Percentiles rank a stretch among this genome's conserved stretches.
These are phyloP conservation scores for Flaveria sonorensis DNA, from an alignment of 129 eudicot species.

Conservation along the genomic window DNA sequence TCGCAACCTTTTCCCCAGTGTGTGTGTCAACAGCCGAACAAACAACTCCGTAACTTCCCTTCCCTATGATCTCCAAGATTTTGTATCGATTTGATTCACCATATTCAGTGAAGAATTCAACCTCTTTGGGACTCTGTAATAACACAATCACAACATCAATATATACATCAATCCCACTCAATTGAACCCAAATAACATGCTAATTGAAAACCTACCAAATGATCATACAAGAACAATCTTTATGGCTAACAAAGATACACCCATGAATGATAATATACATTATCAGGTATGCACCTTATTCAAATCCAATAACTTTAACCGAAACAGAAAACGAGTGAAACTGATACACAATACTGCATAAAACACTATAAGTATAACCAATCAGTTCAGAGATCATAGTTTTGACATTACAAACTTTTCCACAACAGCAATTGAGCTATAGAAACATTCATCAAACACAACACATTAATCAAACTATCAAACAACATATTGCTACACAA, in stretches of 20 bases:
- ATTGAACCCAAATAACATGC: constrained; percentile 11
- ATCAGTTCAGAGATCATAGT: background rate
- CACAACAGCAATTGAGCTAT: background rate
- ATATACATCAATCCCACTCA: background rate
- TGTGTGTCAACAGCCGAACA: constrained; percentile 95
- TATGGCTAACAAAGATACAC: background rate
- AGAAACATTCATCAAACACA: background rate
- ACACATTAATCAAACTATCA: background rate
- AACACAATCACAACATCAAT: constrained; percentile 5
- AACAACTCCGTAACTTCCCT: constrained; percentile 96
- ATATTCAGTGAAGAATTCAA: constrained; percentile 82
- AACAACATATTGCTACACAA: constrained; percentile 16
- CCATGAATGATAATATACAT: background rate
- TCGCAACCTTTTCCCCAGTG: constrained; percentile 91
- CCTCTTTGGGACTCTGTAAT: constrained; percentile 68
- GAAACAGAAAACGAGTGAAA: too few species aligned
- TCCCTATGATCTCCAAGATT: constrained; percentile 87
- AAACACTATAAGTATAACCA: too few species aligned
- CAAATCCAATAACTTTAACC: too few species aligned
- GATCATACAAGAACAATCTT: background rate
- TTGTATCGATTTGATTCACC: constrained; percentile 90
- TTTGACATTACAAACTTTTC: background rate
- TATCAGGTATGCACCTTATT: too few species aligned
- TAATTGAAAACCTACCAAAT: background rate
- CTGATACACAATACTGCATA: too few species aligned